These are phyloP conservation scores for Blepharisma stoltei DNA, from an alignment of 73 alveolate genomes.

Conservation along the genomic window DNA sequence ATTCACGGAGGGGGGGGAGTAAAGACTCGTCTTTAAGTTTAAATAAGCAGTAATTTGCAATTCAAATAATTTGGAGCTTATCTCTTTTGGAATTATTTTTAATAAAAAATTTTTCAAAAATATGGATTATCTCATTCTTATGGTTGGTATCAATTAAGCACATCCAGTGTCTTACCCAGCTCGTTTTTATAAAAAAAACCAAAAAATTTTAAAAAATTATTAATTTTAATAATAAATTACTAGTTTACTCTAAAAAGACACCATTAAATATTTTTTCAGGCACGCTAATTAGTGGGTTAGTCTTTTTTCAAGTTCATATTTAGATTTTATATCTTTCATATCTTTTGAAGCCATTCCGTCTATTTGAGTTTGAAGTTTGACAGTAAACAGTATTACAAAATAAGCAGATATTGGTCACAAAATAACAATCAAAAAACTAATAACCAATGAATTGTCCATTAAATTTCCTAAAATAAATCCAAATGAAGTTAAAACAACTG, in stretches of 20 bases:
- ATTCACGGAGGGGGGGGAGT: too few species aligned
- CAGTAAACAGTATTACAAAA: background rate
- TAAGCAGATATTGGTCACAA: background rate
- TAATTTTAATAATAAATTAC: too few species aligned
- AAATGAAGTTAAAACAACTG: background rate
- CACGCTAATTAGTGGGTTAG: too few species aligned
- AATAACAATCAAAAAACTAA: background rate
- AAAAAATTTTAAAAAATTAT: too few species aligned
- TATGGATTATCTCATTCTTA: background rate
- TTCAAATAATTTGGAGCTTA: background rate
- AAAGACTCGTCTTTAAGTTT: slow-evolving; percentile 3
- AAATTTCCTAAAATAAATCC: background rate
- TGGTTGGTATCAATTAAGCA: background rate
- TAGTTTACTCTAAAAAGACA: too few species aligned
- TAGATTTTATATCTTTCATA: background rate
- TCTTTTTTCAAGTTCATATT: background rate
- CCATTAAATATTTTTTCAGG: too few species aligned
- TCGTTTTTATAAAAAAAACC: too few species aligned
- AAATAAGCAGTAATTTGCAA: background rate
- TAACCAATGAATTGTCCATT: background rate
- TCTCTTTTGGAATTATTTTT: background rate
- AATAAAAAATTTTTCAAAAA: background rate
- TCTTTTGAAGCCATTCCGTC: background rate
- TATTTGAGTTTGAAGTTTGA: background rate
- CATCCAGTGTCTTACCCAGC: background rate